These are phyloP conservation scores for Blakeslea trispora DNA, from an alignment of 371 early-diverging fungal genomes.

Conservation along the genomic window DNA sequence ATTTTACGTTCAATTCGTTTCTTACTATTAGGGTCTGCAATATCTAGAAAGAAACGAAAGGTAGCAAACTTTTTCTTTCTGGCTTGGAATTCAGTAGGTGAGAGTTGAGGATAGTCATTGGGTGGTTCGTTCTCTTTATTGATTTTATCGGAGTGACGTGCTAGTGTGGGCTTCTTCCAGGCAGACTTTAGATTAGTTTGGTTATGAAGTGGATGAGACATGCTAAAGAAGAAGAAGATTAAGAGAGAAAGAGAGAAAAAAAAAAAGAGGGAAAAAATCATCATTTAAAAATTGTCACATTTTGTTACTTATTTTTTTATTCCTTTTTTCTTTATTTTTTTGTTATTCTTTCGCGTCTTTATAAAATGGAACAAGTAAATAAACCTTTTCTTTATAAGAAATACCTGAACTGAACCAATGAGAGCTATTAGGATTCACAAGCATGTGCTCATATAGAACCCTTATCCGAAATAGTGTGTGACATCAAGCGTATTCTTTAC, in stretches of 20 bases:
- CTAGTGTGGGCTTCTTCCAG: not conserved
- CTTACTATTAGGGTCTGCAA: not conserved
- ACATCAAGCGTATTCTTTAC: conserved; percentile 33
- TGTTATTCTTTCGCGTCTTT: no score
- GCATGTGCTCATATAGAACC: conserved; percentile 18
- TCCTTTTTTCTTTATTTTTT: no score
- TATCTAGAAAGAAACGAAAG: not conserved
- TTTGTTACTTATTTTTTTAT: no score
- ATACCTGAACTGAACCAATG: no score
- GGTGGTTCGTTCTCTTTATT: not conserved
- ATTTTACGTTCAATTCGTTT: conserved; percentile 32
- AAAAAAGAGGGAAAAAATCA: not conserved
- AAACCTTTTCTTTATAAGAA: no score
- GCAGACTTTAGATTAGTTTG: not conserved
- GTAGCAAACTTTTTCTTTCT: not conserved
- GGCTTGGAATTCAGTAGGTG: not conserved
- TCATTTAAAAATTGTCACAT: no score
- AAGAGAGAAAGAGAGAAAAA: not conserved
- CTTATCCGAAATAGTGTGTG: conserved; percentile 14
- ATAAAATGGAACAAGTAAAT: no score
- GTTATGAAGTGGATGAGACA: not conserved
- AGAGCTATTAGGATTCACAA: no score
- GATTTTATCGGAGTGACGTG: not conserved
- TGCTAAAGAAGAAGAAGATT: not conserved
- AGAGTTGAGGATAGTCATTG: not conserved